Conservation (phyloP, 2,329 filamentous ascomycete genomes). For the Fusarium sp. region DNA sequence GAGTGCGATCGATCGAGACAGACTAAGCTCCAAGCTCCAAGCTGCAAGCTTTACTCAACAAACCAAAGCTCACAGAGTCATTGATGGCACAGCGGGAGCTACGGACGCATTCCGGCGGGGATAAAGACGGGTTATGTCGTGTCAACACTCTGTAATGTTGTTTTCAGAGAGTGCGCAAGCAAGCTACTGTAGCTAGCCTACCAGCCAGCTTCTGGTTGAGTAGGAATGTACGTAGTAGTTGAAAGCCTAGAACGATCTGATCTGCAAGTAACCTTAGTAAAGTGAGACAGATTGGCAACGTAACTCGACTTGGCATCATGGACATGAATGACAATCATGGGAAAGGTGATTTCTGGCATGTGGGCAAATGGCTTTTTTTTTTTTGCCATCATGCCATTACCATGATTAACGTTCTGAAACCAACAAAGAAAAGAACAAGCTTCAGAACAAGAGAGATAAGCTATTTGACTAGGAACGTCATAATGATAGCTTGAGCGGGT, state of each 20-base stretch:
- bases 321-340: not conserved
- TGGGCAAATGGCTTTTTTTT: not conserved
- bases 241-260: constrained; percentile 8
- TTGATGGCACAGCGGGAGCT: constrained; percentile 16
- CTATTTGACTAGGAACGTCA: constrained; percentile 2
- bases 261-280: constrained; percentile 1
- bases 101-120: constrained; percentile 11
- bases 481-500: constrained; percentile 17
- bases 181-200: not conserved
- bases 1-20: constrained; percentile 8
- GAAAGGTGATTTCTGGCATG: constrained; percentile 4
- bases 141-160: not conserved
- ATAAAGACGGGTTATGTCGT: constrained; percentile 13
- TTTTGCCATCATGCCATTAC: constrained; percentile 3
- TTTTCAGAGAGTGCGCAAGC: not conserved
- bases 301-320: not conserved
- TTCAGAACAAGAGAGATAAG: not conserved
- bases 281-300: not conserved
- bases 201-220: not conserved
- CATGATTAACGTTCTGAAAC: not conserved
- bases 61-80: constrained; percentile 9
- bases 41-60: not conserved
- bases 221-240: not conserved
- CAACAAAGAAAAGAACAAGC: constrained; percentile 3
- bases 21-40: not conserved